Base-by-base conservation (phyloP, 768 basidiomycete species). In the Phlebiopsis flavidoalba region DNA sequence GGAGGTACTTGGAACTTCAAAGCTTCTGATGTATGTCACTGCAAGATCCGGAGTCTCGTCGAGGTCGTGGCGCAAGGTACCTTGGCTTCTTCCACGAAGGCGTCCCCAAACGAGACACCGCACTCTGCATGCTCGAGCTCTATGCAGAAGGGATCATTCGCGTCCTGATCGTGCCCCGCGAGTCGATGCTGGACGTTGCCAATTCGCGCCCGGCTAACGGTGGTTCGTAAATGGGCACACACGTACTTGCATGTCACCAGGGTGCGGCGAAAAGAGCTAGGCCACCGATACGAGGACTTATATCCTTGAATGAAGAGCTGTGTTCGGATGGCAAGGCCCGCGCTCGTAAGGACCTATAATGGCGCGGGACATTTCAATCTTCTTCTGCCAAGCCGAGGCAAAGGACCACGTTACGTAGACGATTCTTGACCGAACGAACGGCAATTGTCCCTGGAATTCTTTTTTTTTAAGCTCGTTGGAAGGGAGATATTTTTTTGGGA, bases 191-290 rank as follows among this genome's bases (percentile, higher is more conserved):
- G 95, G 95, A 85, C 83, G 31, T 71, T 98, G n/a, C 94, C 95
- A 19, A 83, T 95, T 17, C 83, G 87, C 56, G 92, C 91, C n/a
- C 1, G 80, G 82, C 7, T n/a, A n/a, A 83, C 83, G 6, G 95
- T 98, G 15, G 78, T 98, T n/a, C 40, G 87, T 93, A 49, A n/a
- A 89, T 98, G 88, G 91, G 93, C 17, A 93, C 95, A 3, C 97
- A 99, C n/a, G 71, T 96, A 92, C 71, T 71, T 87, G 24, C 77
- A 83, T 58, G 65, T 78, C 7, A 76, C 79, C 45, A 72, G 70
- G 40, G 77, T n/a, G 76, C 57, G 79, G 75, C 14, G 69, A 76
- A n/a, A n/a, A 8, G 85, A 87, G 61, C 84, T n/a, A n/a, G n/a
- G 89, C 22, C 87, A 89, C 66, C 70, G n/a, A n/a, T 96, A 53